Percentiles rank a stretch among this genome's conserved stretches.
Conservation (phyloP, 208 protist species). For the Leishmania turanica region DNA sequence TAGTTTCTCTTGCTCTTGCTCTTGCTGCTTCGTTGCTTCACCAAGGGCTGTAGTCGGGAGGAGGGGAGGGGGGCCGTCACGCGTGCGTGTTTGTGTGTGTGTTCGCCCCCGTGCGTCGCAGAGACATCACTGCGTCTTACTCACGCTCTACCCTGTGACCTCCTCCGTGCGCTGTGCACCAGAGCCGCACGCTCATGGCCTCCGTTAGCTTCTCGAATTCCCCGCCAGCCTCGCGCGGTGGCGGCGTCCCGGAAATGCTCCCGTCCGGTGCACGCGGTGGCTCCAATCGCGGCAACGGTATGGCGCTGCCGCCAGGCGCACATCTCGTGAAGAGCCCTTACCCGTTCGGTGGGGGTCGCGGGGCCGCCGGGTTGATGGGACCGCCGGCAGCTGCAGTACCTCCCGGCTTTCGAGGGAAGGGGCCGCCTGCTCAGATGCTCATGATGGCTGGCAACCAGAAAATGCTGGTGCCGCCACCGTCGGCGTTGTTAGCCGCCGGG, state of each 20-base stretch:
- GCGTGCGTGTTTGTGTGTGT: not conserved
- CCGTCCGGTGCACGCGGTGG: not conserved
- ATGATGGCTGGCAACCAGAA: conserved; percentile 12
- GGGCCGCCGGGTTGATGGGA: not conserved
- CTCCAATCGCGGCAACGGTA: not conserved
- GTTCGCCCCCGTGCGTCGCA: not conserved
- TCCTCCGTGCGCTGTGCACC: not conserved
- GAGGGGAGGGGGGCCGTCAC: not conserved
- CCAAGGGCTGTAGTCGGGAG: not conserved
- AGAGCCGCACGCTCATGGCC: not conserved
- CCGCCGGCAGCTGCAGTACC: not conserved
- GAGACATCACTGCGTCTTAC: not conserved
- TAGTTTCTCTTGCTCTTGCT: not conserved
- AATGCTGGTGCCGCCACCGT: conserved; percentile 6
- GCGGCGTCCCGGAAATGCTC: not conserved
- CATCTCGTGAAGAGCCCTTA: conserved; percentile 7
- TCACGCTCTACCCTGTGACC: not conserved
- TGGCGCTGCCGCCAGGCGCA: conserved; percentile 7
- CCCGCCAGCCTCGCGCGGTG: not conserved
- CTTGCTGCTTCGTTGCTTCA: not conserved
- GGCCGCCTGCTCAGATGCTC: conserved; percentile 9
- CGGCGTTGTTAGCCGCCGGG: not conserved
- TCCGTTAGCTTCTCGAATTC: not conserved
- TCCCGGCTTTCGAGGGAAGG: conserved; percentile 15
- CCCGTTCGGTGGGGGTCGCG: not conserved